These are phyloP conservation scores for Fusarium hostae DNA, from an alignment of 2,329 filamentous ascomycete species.

Conservation along the genomic window DNA sequence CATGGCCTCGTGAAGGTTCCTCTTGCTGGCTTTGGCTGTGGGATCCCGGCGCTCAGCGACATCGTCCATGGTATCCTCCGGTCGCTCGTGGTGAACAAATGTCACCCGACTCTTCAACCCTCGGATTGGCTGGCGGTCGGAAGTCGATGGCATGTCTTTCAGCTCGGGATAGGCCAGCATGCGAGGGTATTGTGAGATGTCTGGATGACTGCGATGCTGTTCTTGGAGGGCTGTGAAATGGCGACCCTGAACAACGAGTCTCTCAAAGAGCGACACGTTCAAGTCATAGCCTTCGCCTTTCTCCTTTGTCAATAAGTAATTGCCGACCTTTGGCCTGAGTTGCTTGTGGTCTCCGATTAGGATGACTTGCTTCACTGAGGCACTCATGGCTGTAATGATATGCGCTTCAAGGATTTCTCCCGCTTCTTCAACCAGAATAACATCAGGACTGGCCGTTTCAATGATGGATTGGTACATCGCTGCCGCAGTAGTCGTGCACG, in stretches of 20 bases:
- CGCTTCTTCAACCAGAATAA: slow-evolving; percentile 77
- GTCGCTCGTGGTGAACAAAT: slow-evolving; percentile 72
- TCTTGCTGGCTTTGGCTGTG: slow-evolving; percentile 62
- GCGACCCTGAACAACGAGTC: slow-evolving; percentile 67
- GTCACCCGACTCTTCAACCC: slow-evolving; percentile 71
- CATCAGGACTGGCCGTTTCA: slow-evolving; percentile 63
- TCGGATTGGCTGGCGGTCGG: slow-evolving; percentile 57
- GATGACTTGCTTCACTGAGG: slow-evolving; percentile 69
- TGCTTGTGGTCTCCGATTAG: slow-evolving; percentile 81
- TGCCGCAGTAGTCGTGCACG: slow-evolving; percentile 76
- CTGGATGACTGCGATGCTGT: slow-evolving; percentile 76
- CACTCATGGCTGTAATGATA: slow-evolving; percentile 65
- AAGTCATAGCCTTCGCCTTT: slow-evolving; percentile 73
- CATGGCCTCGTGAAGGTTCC: slow-evolving; percentile 71
- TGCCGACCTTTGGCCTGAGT: slow-evolving; percentile 73
- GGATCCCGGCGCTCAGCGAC: slow-evolving; percentile 63
- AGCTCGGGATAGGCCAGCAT: slow-evolving; percentile 71
- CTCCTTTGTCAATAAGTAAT: slow-evolving; percentile 70
- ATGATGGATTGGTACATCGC: slow-evolving; percentile 70
- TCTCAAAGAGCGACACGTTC: slow-evolving; percentile 75
- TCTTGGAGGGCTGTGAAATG: slow-evolving; percentile 64
- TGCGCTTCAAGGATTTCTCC: slow-evolving; percentile 79
- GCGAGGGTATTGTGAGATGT: slow-evolving; percentile 70
- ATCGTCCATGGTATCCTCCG: slow-evolving; percentile 58
- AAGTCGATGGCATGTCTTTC: slow-evolving; percentile 63